These are phyloP conservation scores for Fusarium burgessii DNA, from an alignment of 2,329 filamentous ascomycete genomes.

Conservation along the genomic window DNA sequence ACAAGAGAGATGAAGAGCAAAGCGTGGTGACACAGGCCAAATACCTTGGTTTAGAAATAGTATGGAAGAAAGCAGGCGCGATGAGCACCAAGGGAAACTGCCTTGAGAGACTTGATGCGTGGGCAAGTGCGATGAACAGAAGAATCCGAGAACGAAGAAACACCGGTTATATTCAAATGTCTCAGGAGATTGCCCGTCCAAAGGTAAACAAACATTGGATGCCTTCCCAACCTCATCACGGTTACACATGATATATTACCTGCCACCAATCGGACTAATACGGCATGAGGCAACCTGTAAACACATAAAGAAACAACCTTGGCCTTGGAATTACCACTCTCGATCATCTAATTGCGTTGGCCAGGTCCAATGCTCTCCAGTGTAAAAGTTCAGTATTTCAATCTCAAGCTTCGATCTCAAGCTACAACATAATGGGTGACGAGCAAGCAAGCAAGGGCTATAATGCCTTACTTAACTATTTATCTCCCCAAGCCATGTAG, in stretches of 20 bases:
- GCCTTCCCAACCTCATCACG: neutral
- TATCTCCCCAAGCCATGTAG: neutral
- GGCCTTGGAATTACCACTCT: neutral
- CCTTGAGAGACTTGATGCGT: neutral
- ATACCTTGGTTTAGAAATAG: neutral
- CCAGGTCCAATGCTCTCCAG: neutral
- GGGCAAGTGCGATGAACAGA: neutral
- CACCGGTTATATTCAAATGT: neutral
- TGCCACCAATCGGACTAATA: neutral
- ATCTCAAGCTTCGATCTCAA: slow-evolving; percentile 19
- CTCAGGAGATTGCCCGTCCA: neutral
- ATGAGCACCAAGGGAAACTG: neutral
- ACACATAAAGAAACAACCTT: neutral
- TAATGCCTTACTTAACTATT: slow-evolving; percentile 10
- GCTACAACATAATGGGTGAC: slow-evolving; percentile 13
- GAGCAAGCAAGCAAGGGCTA: slow-evolving; percentile 1
- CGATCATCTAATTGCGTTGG: neutral
- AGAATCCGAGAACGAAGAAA: neutral
- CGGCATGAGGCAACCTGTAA: neutral
- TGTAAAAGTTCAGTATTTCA: slow-evolving; percentile 12
- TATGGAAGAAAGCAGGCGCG: neutral
- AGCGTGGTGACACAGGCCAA: slow-evolving; percentile 4
- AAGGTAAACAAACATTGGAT: neutral
- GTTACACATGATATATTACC: slow-evolving; percentile 11
- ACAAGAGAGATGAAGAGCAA: neutral